Evolutionary conservation across 495 filamentous ascomycete species (phyloP), one percentile per base, ranked within the genome.

Genomic region (Hypomontagnella submonticulosa): DNA sequence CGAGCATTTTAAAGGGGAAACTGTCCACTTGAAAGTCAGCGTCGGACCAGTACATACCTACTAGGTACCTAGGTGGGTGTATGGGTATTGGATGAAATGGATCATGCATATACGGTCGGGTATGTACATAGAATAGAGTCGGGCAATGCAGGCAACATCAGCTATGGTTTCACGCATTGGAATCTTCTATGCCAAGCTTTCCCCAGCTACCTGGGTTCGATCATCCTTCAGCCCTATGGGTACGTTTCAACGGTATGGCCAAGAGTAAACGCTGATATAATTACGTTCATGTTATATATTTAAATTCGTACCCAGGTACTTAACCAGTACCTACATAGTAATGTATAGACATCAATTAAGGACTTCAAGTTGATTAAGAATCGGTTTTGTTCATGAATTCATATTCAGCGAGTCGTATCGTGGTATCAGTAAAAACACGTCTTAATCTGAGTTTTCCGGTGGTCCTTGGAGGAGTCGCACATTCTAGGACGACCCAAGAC

Each of bases 401-500:
- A 48, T 59, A 18, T 37, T 57, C 33, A 52, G 27, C 46, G 57
- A 41, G 1, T 30, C 18, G 15, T 53, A 32, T 18, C 55, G 19
- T 55, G 48, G 42, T 61, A 57, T 61, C 42, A 41, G 44, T 40
- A 32, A 50, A 61, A 47, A 55, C 20, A 20, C n/a, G 11, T 48
- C 27, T 41, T 57, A 10, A 52, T 44, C 27, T 32, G 36, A 42
- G 41, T 59, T 68, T 67, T 59, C 60, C 49, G 37, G 47, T 52
- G 34, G 27, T 34, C 47, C 15, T 37, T 27, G 16, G 43, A 58
- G 44, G 27, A 59, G 32, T 9, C 47, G 40, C 52, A 41, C 18
- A 43, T 11, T 48, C 23, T 44, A 34, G 37, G 19, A n/a, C 57
- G 42, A 43, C 41, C 30, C 15, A 13, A 38, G 43, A 49, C 40